Evolutionary conservation across 179 eudicot genomes (phyloP), one percentile per base, ranked within the genome.

Genomic region (Drosera spatulata): DNA sequence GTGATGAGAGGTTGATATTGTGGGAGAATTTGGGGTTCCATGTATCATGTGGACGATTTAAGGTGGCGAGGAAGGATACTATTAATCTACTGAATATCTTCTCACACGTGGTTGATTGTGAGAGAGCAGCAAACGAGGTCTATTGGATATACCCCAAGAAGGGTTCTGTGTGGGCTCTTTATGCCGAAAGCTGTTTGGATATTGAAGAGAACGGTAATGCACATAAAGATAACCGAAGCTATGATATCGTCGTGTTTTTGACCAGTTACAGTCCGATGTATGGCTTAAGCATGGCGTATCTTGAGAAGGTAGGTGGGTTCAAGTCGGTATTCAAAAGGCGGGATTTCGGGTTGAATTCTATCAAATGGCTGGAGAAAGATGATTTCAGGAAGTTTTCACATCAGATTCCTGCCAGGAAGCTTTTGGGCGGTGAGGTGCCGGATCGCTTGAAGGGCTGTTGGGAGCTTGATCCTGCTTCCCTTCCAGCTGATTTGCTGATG

Each of bases 391-490:
- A 79, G 55, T 46, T 46, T 46, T 46, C 49, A 46, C 49, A 46
- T 46, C 49, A 6, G 49, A 84, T 93, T 70, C 94, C 99, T 39
- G 85, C 90, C 40, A 81, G 82, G 73, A 81, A 81, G 81, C 93
- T 93, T 53, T 71, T 83, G n/a, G 78, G 75, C 4, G 82, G 84
- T 55, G 93, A 81, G 54, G 80, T 69, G 49, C 52, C 80, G 9
- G 69, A 71, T 62, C 57, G 77, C 59, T 58, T 78, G 11, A 78
- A 77, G 63, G 78, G 77, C 37, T 86, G 88, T 75, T 84, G 97
- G 95, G 95, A 89, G 55, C 83, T 93, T 50, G 97, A 93, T 77
- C 99, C 99, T 58, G 96, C 95, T 65, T 81, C 99, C 13, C 85
- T 89, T 59, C 84, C 90, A 55, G 69, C 78, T 0, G 77, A 81